These are phyloP conservation scores for Naganishia randhawae DNA, from an alignment of 768 basidiomycete species.

Conservation along the genomic window DNA sequence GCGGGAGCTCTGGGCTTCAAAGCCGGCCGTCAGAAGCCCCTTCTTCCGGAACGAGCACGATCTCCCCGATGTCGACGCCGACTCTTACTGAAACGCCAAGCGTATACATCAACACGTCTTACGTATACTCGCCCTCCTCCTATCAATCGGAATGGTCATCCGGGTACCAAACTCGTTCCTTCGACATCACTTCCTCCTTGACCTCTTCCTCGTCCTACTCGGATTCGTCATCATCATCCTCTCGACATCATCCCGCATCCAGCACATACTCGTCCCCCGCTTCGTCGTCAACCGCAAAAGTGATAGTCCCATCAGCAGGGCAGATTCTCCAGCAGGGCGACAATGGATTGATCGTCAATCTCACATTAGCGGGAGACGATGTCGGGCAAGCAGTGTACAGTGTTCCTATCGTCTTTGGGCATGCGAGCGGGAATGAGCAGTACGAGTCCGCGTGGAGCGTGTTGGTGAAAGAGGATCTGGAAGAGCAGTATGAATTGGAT, in stretches of 20 bases:
- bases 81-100: background rate
- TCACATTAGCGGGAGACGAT: conserved; percentile 26
- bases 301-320: conserved; percentile 19
- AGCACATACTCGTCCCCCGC: background rate
- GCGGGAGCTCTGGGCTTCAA: background rate
- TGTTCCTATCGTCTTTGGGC: conserved; percentile 42
- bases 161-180: background rate
- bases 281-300: background rate
- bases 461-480: background rate
- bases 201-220: background rate
- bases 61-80: background rate
- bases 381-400: conserved; percentile 36
- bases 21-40: background rate
- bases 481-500: background rate
- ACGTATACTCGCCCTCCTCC: conserved; percentile 7
- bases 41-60: background rate
- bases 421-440: conserved; percentile 25
- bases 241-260: background rate
- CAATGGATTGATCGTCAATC: conserved; percentile 29
- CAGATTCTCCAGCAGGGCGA: conserved; percentile 18
- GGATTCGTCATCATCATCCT: background rate
- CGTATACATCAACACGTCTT: conserved; percentile 19
- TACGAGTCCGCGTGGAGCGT: background rate
- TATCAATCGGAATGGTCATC: background rate
- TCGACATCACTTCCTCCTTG: background rate